phyloP scores from a whole-genome alignment of 2,329 filamentous ascomycete genomes.

The Aurifilum marmelostoma region DNA sequence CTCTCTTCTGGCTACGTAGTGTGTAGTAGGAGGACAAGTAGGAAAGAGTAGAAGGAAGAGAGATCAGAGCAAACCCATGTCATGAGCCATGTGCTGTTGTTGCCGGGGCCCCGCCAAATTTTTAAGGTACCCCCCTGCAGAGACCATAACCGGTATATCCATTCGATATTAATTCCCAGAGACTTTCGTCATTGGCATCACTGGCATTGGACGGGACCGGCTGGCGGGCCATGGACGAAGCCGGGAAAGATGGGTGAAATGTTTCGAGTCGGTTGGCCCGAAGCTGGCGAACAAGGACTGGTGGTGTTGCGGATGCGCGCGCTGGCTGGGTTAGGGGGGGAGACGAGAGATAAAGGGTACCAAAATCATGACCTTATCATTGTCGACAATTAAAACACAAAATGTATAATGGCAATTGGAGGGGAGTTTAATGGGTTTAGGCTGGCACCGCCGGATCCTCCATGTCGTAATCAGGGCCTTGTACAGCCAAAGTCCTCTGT shows the following conservation, averaged over 20 bases:
- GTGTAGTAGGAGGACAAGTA: not conserved
- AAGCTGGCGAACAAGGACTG: slow-evolving; percentile 6
- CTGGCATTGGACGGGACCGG: slow-evolving; percentile 23
- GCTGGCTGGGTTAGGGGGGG: not conserved
- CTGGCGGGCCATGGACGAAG: slow-evolving; percentile 11
- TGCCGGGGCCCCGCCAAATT: slow-evolving; percentile 27
- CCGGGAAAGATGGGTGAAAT: slow-evolving; percentile 20
- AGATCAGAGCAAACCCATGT: slow-evolving; percentile 21
- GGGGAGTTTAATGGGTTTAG: no score
- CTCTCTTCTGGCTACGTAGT: not conserved
- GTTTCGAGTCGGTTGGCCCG: slow-evolving; percentile 25
- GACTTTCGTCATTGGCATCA: slow-evolving; percentile 19
- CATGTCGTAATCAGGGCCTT: not conserved
- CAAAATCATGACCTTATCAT: slow-evolving; percentile 39
- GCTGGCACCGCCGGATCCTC: slow-evolving; percentile 8
- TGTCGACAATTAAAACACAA: slow-evolving; percentile 37
- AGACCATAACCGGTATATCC: not conserved
- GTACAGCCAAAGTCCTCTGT: slow-evolving; percentile 13
- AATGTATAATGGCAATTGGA: slow-evolving; percentile 44
- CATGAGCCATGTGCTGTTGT: not conserved
- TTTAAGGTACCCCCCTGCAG: slow-evolving; percentile 8
- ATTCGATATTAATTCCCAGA: not conserved
- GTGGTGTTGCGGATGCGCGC: slow-evolving; percentile 11
- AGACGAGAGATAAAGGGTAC: slow-evolving; percentile 31
- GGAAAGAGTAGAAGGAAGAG: not conserved